A percentile compares a stretch with the other conserved stretches of the same genome.
Conservation (phyloP, 345 rosid species). For the Salix viminalis region DNA sequence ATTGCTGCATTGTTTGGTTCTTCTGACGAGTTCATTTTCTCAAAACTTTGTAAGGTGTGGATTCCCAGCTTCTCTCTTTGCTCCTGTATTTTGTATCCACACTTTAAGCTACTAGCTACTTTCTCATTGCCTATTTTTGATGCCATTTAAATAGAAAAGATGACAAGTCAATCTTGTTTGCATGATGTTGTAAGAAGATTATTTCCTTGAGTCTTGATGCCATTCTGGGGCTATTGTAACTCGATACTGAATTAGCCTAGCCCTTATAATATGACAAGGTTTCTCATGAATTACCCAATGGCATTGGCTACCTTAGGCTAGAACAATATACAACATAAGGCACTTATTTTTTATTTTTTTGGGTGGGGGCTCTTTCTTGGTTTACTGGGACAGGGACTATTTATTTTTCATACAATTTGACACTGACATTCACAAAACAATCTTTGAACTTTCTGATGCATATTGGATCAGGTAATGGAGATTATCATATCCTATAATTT, state of each 20-base stretch:
- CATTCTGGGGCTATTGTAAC: not conserved
- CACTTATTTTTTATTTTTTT: no score
- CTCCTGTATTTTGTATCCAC: not conserved
- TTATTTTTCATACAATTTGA: no score
- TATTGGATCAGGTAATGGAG: not conserved
- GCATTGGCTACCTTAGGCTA: no score
- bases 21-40: conserved; percentile 32
- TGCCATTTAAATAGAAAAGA: not conserved
- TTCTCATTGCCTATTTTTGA: not conserved
- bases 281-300: no score
- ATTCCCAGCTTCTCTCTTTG: conserved; percentile 5
- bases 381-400: no score
- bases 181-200: not conserved
- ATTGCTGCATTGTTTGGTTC: conserved; percentile 58
- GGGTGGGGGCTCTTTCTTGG: no score
- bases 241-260: not conserved
- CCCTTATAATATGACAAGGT: not conserved
- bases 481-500: not conserved
- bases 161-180: not conserved
- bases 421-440: no score
- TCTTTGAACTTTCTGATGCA: no score
- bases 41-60: conserved; percentile 69
- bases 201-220: not conserved
- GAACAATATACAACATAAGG: no score
- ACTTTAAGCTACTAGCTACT: not conserved